Evolutionary conservation across 768 basidiomycete genomes (phyloP).

Genomic region (Russula sp.): DNA sequence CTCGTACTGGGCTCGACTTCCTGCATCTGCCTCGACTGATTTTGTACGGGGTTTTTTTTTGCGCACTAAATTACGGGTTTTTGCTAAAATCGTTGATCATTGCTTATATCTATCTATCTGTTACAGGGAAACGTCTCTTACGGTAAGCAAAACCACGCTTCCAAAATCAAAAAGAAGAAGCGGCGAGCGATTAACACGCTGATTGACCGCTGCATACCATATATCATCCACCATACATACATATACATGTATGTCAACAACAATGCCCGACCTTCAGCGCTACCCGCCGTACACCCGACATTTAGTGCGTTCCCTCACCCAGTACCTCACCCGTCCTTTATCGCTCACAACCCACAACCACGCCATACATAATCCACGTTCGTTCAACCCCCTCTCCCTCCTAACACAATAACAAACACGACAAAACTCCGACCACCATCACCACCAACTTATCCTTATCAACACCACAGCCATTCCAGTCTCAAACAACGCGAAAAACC

Average conservation of each 20-base stretch:
- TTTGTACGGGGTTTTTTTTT: constrained; percentile 8
- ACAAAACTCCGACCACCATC: not conserved
- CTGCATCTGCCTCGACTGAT: constrained; percentile 19
- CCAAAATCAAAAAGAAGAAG: not conserved
- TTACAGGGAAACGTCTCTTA: constrained; percentile 22
- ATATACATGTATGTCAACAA: not conserved
- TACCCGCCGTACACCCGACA: constrained; percentile 19
- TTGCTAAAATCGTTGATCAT: not conserved
- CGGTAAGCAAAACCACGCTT: constrained; percentile 2
- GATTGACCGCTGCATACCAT: not conserved
- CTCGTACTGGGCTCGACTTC: not conserved
- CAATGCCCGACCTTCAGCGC: not conserved
- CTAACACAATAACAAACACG: too few species aligned
- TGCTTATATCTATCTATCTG: not conserved
- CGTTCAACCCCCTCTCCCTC: too few species aligned
- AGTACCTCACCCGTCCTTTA: not conserved
- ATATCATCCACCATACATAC: too few species aligned
- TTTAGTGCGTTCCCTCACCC: constrained; percentile 6
- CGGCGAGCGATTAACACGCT: not conserved
- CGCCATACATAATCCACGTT: too few species aligned
- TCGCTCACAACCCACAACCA: not conserved
- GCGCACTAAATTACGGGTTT: not conserved
- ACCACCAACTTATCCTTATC: not conserved
- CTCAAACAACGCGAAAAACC: constrained; percentile 10
- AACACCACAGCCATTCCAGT: constrained; percentile 11